Conservation (phyloP, 164 flowering plant genomes). For the Platanus orientalis region DNA sequence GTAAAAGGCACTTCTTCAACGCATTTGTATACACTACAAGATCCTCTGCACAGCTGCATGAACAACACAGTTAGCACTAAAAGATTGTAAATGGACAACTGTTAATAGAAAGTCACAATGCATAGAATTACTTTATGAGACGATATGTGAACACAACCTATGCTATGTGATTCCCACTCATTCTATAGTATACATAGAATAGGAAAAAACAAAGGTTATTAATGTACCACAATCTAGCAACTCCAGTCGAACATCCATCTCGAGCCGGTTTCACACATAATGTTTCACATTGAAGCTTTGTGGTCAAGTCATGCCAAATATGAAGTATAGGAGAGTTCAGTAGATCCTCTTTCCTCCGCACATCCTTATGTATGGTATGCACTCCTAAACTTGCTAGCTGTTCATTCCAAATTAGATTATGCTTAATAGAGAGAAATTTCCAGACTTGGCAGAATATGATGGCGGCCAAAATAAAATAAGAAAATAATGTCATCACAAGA, state of each 20-base stretch:
- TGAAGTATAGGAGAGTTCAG: slow-evolving; percentile 31
- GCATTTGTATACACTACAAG: slow-evolving; percentile 59
- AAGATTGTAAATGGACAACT: neutral
- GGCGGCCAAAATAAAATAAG: neutral
- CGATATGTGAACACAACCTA: neutral
- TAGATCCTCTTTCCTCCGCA: slow-evolving; percentile 50
- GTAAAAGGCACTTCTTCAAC: slow-evolving; percentile 42
- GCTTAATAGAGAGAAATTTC: neutral
- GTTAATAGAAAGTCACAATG: neutral
- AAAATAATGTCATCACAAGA: neutral
- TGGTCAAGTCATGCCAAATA: slow-evolving; percentile 59
- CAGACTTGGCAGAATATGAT: neutral
- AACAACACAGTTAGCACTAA: slow-evolving; percentile 6
- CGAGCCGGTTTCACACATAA: slow-evolving; percentile 84
- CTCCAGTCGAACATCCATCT: slow-evolving; percentile 98
- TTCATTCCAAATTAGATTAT: slow-evolving; percentile 11
- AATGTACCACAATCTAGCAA: slow-evolving; percentile 75
- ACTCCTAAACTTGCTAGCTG: slow-evolving; percentile 68
- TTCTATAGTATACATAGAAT: neutral
- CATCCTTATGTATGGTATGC: slow-evolving; percentile 73
- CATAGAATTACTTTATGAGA: neutral
- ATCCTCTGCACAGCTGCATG: slow-evolving; percentile 68
- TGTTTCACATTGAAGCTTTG: slow-evolving; percentile 60
- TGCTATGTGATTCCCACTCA: no score
- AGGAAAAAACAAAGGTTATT: neutral